phyloP scores from a whole-genome alignment of 805 yeast genomes.

The Saturnispora ahearnii region DNA sequence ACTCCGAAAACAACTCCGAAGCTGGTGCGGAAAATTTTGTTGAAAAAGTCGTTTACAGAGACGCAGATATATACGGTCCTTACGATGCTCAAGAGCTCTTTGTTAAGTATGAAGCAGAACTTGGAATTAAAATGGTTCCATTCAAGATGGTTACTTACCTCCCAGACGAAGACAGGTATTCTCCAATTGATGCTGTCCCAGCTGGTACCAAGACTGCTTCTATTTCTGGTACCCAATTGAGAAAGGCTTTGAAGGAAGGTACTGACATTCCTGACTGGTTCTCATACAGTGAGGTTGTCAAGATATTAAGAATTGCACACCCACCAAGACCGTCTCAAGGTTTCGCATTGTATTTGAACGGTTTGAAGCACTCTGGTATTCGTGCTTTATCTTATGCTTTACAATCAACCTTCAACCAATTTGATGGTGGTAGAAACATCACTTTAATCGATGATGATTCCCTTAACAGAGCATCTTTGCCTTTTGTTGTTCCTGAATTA shows the following conservation, averaged over 20 bases:
- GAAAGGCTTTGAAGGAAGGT: slow-evolving; percentile 80
- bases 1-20: slow-evolving; percentile 39
- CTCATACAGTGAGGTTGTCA: slow-evolving; percentile 92
- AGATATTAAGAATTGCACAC: slow-evolving; percentile 80
- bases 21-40: slow-evolving; percentile 53
- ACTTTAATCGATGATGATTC: slow-evolving; percentile 38
- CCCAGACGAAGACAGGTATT: slow-evolving; percentile 91
- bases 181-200: slow-evolving; percentile 89
- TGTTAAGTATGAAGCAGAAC: slow-evolving; percentile 62
- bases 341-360: slow-evolving; percentile 63
- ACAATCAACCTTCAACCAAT: slow-evolving; percentile 85
- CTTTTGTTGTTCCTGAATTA: slow-evolving; percentile 64
- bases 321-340: slow-evolving; percentile 92
- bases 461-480: slow-evolving; percentile 33
- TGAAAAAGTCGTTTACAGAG: slow-evolving; percentile 44
- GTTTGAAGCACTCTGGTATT: slow-evolving; percentile 50
- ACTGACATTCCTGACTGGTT: slow-evolving; percentile 93
- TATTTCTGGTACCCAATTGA: slow-evolving; percentile 84
- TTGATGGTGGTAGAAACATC: slow-evolving; percentile 74
- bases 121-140: slow-evolving; percentile 86
- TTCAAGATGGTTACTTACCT: slow-evolving; percentile 94
- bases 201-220: slow-evolving; percentile 73
- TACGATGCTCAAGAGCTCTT: slow-evolving; percentile 93
- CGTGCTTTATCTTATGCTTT: slow-evolving; percentile 71
- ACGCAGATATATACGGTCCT: slow-evolving; percentile 93